Percentiles rank a stretch among this genome's conserved stretches.
phyloP scores from a whole-genome alignment of 306 rosid genomes.

The Alnus rubra region DNA sequence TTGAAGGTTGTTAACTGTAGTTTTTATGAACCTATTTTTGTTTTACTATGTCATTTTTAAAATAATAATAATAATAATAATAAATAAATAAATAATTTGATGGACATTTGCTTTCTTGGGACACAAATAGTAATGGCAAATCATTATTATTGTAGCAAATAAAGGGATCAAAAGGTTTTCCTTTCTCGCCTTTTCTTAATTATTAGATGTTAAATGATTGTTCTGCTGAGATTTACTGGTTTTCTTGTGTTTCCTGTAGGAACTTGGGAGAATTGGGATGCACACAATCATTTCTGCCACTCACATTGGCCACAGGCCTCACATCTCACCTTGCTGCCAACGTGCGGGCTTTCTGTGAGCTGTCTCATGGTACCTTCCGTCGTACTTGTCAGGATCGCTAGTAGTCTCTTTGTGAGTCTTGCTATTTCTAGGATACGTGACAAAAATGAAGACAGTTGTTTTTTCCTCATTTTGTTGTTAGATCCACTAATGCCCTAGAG shows the following conservation, averaged over 20 bases:
- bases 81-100: too few species aligned
- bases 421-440: constrained; percentile 63
- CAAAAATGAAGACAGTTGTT: constrained; percentile 23
- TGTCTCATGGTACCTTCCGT: constrained; percentile 96
- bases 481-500: background rate
- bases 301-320: constrained; percentile 47
- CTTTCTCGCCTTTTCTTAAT: background rate
- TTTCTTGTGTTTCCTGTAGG: constrained; percentile 34
- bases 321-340: constrained; percentile 65
- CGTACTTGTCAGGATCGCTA: constrained; percentile 99
- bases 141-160: background rate
- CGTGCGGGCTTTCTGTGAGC: constrained; percentile 72
- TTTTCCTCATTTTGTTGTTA: constrained; percentile 18
- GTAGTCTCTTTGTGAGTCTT: constrained; percentile 98
- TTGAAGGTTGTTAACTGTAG: background rate
- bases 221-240: background rate
- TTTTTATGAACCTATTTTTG: background rate
- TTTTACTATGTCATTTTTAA: background rate
- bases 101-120: background rate
- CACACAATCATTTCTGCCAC: constrained; percentile 65
- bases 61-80: too few species aligned
- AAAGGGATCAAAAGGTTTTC: background rate
- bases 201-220: background rate
- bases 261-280: constrained; percentile 84
- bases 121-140: background rate